Conservation (phyloP, 2,329 filamentous ascomycete species). For the Diaporthe sp. region DNA sequence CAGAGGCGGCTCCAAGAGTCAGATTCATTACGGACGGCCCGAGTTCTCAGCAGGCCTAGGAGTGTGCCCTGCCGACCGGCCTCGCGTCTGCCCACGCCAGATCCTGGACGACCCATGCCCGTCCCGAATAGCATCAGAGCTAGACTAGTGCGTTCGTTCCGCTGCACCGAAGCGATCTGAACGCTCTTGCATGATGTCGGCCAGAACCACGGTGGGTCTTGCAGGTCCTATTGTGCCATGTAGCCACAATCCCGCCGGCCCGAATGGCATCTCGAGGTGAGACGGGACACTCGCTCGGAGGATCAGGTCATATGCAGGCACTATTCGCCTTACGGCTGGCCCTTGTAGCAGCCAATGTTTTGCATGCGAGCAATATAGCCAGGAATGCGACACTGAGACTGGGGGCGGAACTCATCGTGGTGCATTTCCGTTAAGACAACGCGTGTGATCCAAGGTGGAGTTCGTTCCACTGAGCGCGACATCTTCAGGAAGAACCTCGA, state of each 20-base stretch:
- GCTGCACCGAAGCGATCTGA: constrained; percentile 9
- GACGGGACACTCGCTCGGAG: background rate
- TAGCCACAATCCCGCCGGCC: background rate
- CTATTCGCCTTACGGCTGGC: background rate
- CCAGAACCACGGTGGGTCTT: background rate
- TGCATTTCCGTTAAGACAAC: constrained; percentile 11
- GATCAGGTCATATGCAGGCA: constrained; percentile 19
- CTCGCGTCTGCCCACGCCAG: background rate
- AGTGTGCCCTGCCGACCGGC: constrained; percentile 21
- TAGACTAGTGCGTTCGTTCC: constrained; percentile 16
- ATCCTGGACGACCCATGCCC: constrained; percentile 1
- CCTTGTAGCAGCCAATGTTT: constrained; percentile 12
- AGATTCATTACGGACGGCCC: constrained; percentile 30
- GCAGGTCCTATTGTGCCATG: background rate
- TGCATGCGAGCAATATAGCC: constrained; percentile 6
- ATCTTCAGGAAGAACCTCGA: constrained; percentile 12
- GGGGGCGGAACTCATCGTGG: constrained; percentile 20
- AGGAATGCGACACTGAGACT: background rate
- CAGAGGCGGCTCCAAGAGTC: constrained; percentile 12
- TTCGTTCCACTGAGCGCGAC: constrained; percentile 20
- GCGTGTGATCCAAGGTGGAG: constrained; percentile 27
- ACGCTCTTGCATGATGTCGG: constrained; percentile 1
- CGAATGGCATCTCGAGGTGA: background rate
- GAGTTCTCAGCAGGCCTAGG: constrained; percentile 16
- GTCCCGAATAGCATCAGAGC: constrained; percentile 4